Conservation (phyloP, 73 alveolate genomes). For the Paramecium sonneborni region DNA sequence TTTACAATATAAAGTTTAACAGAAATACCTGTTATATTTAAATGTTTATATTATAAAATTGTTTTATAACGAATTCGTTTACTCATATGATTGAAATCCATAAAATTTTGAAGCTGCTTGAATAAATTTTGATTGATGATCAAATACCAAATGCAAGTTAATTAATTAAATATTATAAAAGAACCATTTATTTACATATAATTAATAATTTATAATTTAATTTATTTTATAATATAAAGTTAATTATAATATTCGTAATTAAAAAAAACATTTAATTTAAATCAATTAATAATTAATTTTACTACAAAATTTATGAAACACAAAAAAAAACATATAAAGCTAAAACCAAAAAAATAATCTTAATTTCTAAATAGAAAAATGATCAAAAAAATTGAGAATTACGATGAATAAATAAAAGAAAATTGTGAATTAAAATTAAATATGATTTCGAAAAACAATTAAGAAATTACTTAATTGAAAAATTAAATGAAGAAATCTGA, state of each 20-base stretch:
- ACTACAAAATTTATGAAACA: neutral
- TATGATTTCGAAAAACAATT: neutral
- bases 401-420: neutral
- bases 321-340: neutral
- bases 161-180: neutral
- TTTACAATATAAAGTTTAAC: too few relatives aligned
- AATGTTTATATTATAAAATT: too few relatives aligned
- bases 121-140: neutral
- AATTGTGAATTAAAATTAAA: neutral
- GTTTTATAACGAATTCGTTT: neutral
- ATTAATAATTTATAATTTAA: neutral
- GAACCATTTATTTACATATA: neutral
- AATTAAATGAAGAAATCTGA: neutral
- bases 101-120: neutral
- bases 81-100: neutral
- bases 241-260: too few relatives aligned
- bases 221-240: neutral
- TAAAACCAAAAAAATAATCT: neutral
- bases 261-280: neutral
- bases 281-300: neutral
- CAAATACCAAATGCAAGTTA: neutral
- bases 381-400: neutral
- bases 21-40: neutral
- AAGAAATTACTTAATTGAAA: neutral
- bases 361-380: neutral